Evolutionary conservation across 1,139 yeast species (phyloP).

Genomic region (Arxiozyma telluris): DNA sequence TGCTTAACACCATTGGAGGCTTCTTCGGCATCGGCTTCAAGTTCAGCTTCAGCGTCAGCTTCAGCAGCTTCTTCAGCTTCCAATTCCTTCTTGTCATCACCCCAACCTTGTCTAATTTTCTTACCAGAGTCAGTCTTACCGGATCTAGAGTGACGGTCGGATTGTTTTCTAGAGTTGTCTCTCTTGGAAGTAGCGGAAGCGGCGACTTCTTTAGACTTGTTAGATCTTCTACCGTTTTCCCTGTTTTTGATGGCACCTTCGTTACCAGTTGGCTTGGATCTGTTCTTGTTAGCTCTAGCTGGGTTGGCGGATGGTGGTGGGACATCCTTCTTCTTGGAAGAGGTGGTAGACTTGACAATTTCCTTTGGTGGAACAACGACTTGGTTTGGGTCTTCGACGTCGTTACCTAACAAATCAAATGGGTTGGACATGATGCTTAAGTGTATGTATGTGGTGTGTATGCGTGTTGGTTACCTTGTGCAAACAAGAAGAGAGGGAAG

Average conservation of each 20-base stretch:
- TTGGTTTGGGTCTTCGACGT: constrained; percentile 63
- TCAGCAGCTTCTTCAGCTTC: constrained; percentile 41
- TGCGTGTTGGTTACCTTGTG: background rate
- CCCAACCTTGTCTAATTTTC: constrained; percentile 82
- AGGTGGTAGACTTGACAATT: constrained; percentile 71
- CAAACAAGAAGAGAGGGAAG: background rate
- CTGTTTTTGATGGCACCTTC: constrained; percentile 81
- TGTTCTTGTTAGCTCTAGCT: constrained; percentile 67
- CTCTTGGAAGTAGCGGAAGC: constrained; percentile 48
- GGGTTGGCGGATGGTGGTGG: constrained; percentile 80
- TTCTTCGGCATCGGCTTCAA: constrained; percentile 44
- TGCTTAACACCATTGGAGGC: constrained; percentile 39
- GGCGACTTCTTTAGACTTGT: constrained; percentile 51
- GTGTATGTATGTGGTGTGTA: constrained; percentile 2
- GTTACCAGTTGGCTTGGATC: constrained; percentile 67
- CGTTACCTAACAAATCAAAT: constrained; percentile 56
- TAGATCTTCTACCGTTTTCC: constrained; percentile 52
- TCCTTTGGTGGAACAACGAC: constrained; percentile 52
- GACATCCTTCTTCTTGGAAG: constrained; percentile 81
- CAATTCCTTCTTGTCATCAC: constrained; percentile 54
- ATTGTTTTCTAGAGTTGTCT: constrained; percentile 48
- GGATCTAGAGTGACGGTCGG: constrained; percentile 78
- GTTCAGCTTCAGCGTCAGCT: constrained; percentile 37
- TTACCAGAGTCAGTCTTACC: constrained; percentile 78
- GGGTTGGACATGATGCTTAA: constrained; percentile 34